Base-by-base conservation (phyloP, 495 filamentous ascomycete species). In the Hyaloscypha bicolor region DNA sequence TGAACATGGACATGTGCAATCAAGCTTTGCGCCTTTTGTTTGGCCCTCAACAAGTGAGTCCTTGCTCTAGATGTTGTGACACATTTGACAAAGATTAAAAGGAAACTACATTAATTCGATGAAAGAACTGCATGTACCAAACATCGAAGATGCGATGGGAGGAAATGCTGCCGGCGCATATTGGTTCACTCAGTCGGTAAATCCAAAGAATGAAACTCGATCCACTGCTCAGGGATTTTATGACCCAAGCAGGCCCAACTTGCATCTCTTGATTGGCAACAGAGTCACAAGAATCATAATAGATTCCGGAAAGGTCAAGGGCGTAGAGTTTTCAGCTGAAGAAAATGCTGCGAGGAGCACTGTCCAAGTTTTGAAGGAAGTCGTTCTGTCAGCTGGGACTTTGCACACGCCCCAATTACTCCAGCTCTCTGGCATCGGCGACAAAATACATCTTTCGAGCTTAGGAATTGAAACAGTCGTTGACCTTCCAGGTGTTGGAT, bases 391-490 rank as follows among this genome's bases (percentile, higher is more conserved):
- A 14, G 88, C 79, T 12, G 88, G 89, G 32, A 72, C 81, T 4
- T 86, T 86, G 75, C 85, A 88, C 79, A 81, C 85, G 0, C 87
- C 88, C 0, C 83, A 87, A 67, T 69, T 91, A 2, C 82, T 91
- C 16, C 86, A 88, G 70, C 81, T 89, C 5, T 86, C 81, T 3
- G 89, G 90, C 9, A 76, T 91, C 55, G 88, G 88, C 2, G 82
- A 85, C 0, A 64, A 60, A 4, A 69, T 67, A 0, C 80, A 87
- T 39, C 80, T 91, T 0, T n/a, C 73, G 5, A 69, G 66, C 12
- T 77, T 82, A 60, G 72, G 73, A 16, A 88, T 90, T 64, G 70
- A 78, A 4, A 76, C 87, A 0, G 62, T 90, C 0, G 67, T 74
- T 31, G 82, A 89, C 67, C 77, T 86, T 0, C 86, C 87, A 0